Base-by-base conservation (phyloP, 768 basidiomycete species). In the Plicaturopsis crispa region DNA sequence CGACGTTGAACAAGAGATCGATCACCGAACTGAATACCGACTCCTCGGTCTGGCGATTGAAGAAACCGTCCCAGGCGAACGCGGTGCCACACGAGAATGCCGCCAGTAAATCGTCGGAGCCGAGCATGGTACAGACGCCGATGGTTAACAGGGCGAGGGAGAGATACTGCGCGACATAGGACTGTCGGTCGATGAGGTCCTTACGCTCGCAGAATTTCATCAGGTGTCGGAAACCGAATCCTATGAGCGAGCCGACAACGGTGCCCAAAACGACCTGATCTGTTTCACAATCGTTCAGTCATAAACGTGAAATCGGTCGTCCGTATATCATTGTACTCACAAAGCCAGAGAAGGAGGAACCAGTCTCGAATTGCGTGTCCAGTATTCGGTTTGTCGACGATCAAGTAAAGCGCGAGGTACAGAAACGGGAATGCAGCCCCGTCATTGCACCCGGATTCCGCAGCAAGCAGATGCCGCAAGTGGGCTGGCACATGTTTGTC, bases 351-450 rank as follows among this genome's bases (percentile, higher is more conserved):
- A 12, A 79, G 53, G 39, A 94, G 59, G 53, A 93, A 78, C 96
- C 96, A 99, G 50, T 94, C 80, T 33, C 76, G 69, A 3, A 97
- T 61, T 0, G 93, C 91, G 10, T 61, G 58, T 0, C 72, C 72
- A 0, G 75, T 73, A 21, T 69, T 62, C 6, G 71, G 64, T 1
- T 51, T 46, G 42, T 93, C 85, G 30, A 92, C 61, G 40, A 81
- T 74, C 44, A 98, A 74, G 57, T 94, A 97, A 3, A 99, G 67
- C 0, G 94, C 77, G 41, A 99, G 71, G 55, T 78, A 92, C 20
- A 98, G 68, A 59, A 97, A 97, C 0, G 92, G 93, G 58, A 92
- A 96, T 0, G 93, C 91, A 0, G 94, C 94, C 23, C 96, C 96
- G 44, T 99, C 96, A 56, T 98, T 99, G 53, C 89, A 90, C 6